Percentiles rank a stretch among this genome's conserved stretches.
phyloP scores from a whole-genome alignment of 495 filamentous ascomycete species.

The Aspergillus campestris region DNA sequence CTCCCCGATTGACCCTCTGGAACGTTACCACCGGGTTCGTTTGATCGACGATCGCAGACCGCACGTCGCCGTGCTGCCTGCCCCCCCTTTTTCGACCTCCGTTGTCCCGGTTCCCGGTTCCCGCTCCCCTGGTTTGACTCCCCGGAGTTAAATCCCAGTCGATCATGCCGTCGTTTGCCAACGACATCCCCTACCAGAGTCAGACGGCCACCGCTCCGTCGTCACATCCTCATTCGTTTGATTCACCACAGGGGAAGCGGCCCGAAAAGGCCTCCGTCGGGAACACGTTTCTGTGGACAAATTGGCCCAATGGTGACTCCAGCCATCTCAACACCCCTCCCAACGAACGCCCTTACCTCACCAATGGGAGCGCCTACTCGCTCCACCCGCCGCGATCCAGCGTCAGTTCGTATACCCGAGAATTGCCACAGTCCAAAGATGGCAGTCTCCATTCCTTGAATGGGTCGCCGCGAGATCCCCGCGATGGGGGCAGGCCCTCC shows the following conservation, averaged over 20 bases:
- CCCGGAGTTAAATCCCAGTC: slow-evolving; percentile 1
- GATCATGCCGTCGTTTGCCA: slow-evolving; percentile 38
- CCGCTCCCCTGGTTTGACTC: background rate
- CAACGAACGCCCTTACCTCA: slow-evolving; percentile 29
- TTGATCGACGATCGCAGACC: slow-evolving; percentile 24
- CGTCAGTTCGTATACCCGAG: slow-evolving; percentile 42
- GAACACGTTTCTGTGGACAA: slow-evolving; percentile 41
- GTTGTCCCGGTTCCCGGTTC: slow-evolving; percentile 1
- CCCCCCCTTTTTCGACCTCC: slow-evolving; percentile 5
- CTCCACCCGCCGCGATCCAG: slow-evolving; percentile 41
- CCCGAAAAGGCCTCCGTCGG: slow-evolving; percentile 40
- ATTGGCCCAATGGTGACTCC: slow-evolving; percentile 37
- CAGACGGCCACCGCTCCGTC: slow-evolving; percentile 25
- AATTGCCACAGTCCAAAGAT: slow-evolving; percentile 41
- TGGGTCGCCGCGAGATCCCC: slow-evolving; percentile 29
- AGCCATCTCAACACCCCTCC: slow-evolving; percentile 26
- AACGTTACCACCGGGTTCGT: slow-evolving; percentile 2
- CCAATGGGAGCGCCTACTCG: slow-evolving; percentile 38
- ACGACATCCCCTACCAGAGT: slow-evolving; percentile 29
- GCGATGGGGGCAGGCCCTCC: slow-evolving; percentile 32
- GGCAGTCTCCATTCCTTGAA: slow-evolving; percentile 46
- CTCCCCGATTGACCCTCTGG: background rate
- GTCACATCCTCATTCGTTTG: slow-evolving; percentile 32
- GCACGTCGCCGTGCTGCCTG: slow-evolving; percentile 23
- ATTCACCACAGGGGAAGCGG: slow-evolving; percentile 32